These are phyloP conservation scores for Bertia moriformis DNA, from an alignment of 2,329 filamentous ascomycete species.

Conservation along the genomic window DNA sequence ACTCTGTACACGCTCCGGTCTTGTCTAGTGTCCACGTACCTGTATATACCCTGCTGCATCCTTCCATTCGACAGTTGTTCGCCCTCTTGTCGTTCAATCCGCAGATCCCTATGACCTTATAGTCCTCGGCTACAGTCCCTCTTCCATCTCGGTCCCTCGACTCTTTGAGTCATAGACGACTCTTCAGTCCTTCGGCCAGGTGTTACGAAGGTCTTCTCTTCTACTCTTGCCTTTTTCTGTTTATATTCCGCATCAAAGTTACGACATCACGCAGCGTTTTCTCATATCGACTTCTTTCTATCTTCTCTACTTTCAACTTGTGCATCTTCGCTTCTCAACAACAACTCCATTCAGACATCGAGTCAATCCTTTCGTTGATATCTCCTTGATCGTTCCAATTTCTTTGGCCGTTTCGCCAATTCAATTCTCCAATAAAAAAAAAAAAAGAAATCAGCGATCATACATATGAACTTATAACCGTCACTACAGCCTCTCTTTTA, in stretches of 20 bases:
- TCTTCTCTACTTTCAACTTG: too few species aligned
- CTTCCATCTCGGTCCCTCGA: too few species aligned
- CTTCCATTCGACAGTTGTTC: too few species aligned
- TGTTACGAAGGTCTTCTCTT: background rate
- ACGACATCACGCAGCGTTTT: conserved; percentile 1
- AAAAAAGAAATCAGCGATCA: too few species aligned
- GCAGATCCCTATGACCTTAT: background rate
- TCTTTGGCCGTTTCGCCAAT: background rate
- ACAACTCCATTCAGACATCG: too few species aligned
- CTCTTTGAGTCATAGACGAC: background rate
- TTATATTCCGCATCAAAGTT: background rate
- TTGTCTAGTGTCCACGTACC: too few species aligned
- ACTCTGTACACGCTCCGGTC: too few species aligned
- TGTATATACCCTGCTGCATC: too few species aligned
- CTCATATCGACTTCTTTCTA: background rate
- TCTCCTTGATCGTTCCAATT: background rate
- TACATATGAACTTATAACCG: conserved; percentile 1
- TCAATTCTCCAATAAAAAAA: background rate
- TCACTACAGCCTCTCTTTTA: background rate
- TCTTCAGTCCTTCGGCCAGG: background rate
- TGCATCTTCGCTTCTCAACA: too few species aligned
- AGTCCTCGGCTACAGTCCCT: background rate
- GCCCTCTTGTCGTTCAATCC: too few species aligned
- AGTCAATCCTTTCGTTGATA: too few species aligned
- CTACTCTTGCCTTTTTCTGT: background rate